phyloP scores from a whole-genome alignment of 2,329 filamentous ascomycete species.

The Xylaria sp. region DNA sequence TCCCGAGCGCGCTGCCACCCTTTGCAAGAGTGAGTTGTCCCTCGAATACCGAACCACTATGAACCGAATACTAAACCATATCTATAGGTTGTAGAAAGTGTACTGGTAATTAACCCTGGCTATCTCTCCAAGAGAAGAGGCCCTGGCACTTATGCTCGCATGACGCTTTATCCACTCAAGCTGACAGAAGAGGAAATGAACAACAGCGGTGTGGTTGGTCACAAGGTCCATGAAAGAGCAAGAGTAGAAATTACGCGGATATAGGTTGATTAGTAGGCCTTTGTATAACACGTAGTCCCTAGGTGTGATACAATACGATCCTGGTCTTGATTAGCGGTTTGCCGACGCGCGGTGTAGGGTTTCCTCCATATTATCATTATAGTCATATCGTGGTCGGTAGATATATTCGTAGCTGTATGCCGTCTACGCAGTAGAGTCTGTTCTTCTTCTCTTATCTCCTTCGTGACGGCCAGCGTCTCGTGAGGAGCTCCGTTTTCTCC shows the following conservation, averaged over 20 bases:
- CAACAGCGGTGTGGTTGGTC: conserved; percentile 69
- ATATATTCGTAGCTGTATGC: conserved; percentile 31
- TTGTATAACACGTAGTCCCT: background rate
- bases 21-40: conserved; percentile 79
- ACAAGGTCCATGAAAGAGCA: conserved; percentile 83
- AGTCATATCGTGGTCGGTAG: conserved; percentile 31
- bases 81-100: conserved; percentile 84
- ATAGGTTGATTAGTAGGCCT: conserved; percentile 48
- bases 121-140: conserved; percentile 85
- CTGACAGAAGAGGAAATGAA: conserved; percentile 68
- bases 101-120: conserved; percentile 91
- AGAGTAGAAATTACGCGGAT: conserved; percentile 90
- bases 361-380: conserved; percentile 17
- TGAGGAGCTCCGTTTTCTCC: conserved; percentile 69
- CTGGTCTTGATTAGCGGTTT: conserved; percentile 2
- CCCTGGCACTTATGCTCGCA: conserved; percentile 84
- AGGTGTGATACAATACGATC: background rate
- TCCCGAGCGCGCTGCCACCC: conserved; percentile 83
- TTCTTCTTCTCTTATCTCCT: conserved; percentile 68
- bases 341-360: background rate
- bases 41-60: conserved; percentile 3
- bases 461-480: conserved; percentile 65
- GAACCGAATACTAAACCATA: conserved; percentile 26
- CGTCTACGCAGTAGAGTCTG: conserved; percentile 57
- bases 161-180: conserved; percentile 76